Base-by-base conservation (phyloP, 2,329 filamentous ascomycete species). In the Claviceps digitariae region DNA sequence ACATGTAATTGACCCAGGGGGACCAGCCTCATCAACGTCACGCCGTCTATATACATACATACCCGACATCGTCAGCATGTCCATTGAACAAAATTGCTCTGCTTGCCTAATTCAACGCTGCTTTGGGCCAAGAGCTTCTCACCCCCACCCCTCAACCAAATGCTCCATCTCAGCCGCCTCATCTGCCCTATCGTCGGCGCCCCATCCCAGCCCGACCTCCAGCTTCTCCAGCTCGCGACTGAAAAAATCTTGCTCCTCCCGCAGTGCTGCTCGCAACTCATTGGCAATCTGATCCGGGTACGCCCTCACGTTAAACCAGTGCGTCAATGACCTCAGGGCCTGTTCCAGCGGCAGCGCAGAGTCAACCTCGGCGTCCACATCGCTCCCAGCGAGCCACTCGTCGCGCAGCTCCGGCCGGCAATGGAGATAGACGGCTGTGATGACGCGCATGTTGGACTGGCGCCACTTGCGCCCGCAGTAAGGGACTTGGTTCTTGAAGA, bases 381-480 rank as follows among this genome's bases (percentile, higher is more conserved):
- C 90, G 56, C 85, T 86, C 5, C 91, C 91, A 0, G 87, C 83
- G 1, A 97, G 77, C 91, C 93, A 97, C 69, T 96, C 93, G 64
- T 98, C 93, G 31, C 91, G 79, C 47, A 98, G 76, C 67, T 97
- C 91, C 0, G 91, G 91, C 8, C 90, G 79, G 64, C 91, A 95
- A 70, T 95, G 88, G 49, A 98, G 75, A 68, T 96, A 98, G 1
- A 98, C 88, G 3, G 90, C 90, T 0, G 93, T 98, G 64, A 98
- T 98, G 63, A 97, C 90, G 53, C 91, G 87, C 93, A 98, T 98
- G 69, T 98, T 97, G 61, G 83, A 84, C 72, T 97, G 93, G 15
- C 93, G 84, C 93, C 93, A 98, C 72, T 98, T 98, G 45, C 93
- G 84, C 23, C 93, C 91, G 68, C 91, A 97, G 74, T 95, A 98